Evolutionary conservation across 2,329 filamentous ascomycete genomes (phyloP).

Genomic region (Pseudogymnoascus sp.): DNA sequence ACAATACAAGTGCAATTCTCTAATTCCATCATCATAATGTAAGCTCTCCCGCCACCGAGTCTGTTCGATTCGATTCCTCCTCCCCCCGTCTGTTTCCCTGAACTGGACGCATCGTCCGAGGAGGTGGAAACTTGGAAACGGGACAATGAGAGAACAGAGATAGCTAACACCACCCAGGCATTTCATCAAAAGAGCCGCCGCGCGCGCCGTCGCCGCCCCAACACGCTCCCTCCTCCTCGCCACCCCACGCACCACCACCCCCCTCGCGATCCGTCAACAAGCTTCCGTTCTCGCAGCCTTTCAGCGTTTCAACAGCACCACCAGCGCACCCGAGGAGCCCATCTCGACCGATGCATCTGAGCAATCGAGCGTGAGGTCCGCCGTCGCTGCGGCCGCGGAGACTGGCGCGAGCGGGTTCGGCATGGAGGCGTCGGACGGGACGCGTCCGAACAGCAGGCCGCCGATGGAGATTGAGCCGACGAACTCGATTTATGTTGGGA

Average conservation of each 20-base stretch:
- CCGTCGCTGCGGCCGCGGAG: neutral
- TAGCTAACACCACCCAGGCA: conserved; percentile 11
- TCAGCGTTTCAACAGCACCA: conserved; percentile 33
- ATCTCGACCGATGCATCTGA: conserved; percentile 25
- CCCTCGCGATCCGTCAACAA: conserved; percentile 34
- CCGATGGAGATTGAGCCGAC: conserved; percentile 24
- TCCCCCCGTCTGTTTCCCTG: no score
- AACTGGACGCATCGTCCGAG: no score
- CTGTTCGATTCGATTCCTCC: no score
- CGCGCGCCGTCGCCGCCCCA: neutral
- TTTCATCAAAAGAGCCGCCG: neutral
- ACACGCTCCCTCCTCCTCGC: conserved; percentile 46
- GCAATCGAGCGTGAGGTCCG: neutral
- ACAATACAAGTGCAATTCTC: neutral
- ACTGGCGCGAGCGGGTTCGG: neutral
- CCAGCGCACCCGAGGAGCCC: conserved; percentile 8
- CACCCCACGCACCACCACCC: conserved; percentile 38
- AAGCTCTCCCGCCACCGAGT: conserved; percentile 13
- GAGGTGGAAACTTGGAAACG: no score
- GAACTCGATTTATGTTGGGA: conserved; percentile 55
- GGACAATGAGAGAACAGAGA: no score
- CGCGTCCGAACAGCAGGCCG: conserved; percentile 10
- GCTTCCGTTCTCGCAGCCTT: conserved; percentile 31
- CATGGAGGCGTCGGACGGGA: conserved; percentile 10
- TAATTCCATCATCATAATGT: conserved; percentile 19